Evolutionary conservation across 306 rosid genomes (phyloP), one percentile per base, ranked within the genome.

Genomic region (Casuarina glauca): DNA sequence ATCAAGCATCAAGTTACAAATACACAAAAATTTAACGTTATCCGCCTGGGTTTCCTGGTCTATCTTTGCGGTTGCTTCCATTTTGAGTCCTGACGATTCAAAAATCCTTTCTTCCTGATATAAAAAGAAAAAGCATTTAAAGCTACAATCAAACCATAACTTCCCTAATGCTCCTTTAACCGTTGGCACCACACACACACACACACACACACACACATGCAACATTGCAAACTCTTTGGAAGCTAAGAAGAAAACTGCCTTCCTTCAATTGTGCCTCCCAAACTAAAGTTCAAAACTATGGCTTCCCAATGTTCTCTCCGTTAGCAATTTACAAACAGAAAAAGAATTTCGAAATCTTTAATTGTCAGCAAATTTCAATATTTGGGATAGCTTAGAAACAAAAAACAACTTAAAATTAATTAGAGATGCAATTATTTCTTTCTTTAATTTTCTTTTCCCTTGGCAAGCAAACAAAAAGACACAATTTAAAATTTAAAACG

Each of bases 31-130:
- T 12, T 50, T 17, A 81, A 77, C 78, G 72, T 84, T 81, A 81
- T 84, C 83, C 77, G 87, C 85, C 82, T 45, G 77, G 70, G 84
- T 73, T 72, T 73, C 84, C 62, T 55, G 53, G 44, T 58, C 68
- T 26, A 51, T 61, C 45, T 2, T 53, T 68, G 71, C 53, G 58
- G 6, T 69, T 48, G 72, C 60, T 35, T 81, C 84, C 67, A 9
- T 69, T 79, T 69, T 80, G 48, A 32, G 39, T 77, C 46, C 74
- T 43, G 73, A 60, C 74, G 67, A 80, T 80, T 85, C 80, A 79
- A 73, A 61, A 72, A 77, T 51, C 50, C 58, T 41, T 75, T 76
- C 74, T 69, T 82, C 86, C 84, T 75, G 86, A 38, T 42, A 82
- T 63, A 46, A 32, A 76, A 3, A 68, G 10, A 19, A 57, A 61